These are phyloP conservation scores for Beauveria pseudobassiana DNA, from an alignment of 2,329 filamentous ascomycete genomes.

Conservation along the genomic window DNA sequence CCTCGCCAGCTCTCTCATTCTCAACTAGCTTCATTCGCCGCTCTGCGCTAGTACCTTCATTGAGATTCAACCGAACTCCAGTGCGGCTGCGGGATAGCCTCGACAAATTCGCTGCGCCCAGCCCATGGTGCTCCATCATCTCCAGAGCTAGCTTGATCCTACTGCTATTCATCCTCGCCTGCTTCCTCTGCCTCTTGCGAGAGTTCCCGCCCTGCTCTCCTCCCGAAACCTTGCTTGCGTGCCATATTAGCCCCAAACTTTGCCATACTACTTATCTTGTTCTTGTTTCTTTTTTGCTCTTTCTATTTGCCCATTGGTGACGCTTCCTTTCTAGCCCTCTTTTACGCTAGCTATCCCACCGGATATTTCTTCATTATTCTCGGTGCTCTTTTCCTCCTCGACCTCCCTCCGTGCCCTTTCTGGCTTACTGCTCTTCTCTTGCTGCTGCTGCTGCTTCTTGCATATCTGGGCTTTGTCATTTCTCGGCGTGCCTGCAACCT, in stretches of 20 bases:
- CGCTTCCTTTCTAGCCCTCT: background rate
- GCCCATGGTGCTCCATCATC: background rate
- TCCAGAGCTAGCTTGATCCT: background rate
- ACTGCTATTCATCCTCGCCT: background rate
- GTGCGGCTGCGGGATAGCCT: no score
- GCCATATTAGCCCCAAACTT: conserved; percentile 1
- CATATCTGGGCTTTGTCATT: background rate
- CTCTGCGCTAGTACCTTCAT: background rate
- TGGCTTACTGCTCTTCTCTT: background rate
- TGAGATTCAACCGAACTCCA: no score
- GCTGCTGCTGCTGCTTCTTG: background rate
- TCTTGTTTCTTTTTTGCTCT: background rate
- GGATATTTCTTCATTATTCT: background rate
- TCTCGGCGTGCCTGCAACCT: background rate
- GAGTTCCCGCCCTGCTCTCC: background rate
- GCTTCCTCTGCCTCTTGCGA: background rate
- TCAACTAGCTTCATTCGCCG: background rate
- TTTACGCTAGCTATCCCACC: background rate
- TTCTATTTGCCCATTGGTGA: background rate
- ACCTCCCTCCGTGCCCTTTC: background rate
- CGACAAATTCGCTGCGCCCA: background rate
- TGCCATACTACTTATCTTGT: background rate
- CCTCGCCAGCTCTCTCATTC: background rate
- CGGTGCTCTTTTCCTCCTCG: background rate
- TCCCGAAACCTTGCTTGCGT: background rate